Evolutionary conservation across 2,329 filamentous ascomycete genomes (phyloP).

Genomic region (Claviceps sp.): DNA sequence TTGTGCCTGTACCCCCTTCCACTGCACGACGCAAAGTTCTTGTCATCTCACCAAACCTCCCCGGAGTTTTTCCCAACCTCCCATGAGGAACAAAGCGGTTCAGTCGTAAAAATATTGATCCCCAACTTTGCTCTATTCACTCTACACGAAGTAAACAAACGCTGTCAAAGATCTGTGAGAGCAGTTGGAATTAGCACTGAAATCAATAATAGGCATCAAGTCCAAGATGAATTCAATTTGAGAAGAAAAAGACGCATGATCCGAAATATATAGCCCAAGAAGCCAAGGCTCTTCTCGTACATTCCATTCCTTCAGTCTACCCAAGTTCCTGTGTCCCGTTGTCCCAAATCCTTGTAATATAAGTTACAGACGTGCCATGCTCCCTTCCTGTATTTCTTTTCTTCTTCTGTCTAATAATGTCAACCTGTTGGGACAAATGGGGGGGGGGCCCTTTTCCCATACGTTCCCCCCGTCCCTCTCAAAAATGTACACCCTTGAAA

Average conservation of each 20-base stretch:
- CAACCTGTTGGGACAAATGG: slow-evolving; percentile 14
- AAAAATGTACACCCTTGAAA: no score
- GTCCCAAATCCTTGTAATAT: slow-evolving; percentile 21
- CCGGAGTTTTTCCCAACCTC: no score
- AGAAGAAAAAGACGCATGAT: not conserved
- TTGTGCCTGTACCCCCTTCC: no score
- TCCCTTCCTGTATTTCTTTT: slow-evolving; percentile 14
- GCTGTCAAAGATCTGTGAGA: no score
- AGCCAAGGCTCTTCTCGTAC: slow-evolving; percentile 20
- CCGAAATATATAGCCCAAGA: slow-evolving; percentile 12
- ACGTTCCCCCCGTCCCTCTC: no score
- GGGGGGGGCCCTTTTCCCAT: slow-evolving; percentile 6
- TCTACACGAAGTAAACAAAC: not conserved
- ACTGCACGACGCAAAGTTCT: no score
- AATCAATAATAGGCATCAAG: slow-evolving; percentile 1
- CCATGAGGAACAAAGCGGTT: no score
- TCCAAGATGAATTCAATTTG: slow-evolving; percentile 1
- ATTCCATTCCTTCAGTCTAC: slow-evolving; percentile 20
- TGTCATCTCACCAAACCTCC: no score
- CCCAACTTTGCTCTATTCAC: no score
- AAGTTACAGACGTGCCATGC: slow-evolving; percentile 19
- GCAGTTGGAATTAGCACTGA: not conserved
- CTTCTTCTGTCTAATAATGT: slow-evolving; percentile 24
- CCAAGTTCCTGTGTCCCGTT: slow-evolving; percentile 17
- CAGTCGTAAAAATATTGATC: no score